Percentiles rank a stretch among this genome's conserved stretches.
Conservation (phyloP, 495 filamentous ascomycete species). For the Neurospora intermedia region DNA sequence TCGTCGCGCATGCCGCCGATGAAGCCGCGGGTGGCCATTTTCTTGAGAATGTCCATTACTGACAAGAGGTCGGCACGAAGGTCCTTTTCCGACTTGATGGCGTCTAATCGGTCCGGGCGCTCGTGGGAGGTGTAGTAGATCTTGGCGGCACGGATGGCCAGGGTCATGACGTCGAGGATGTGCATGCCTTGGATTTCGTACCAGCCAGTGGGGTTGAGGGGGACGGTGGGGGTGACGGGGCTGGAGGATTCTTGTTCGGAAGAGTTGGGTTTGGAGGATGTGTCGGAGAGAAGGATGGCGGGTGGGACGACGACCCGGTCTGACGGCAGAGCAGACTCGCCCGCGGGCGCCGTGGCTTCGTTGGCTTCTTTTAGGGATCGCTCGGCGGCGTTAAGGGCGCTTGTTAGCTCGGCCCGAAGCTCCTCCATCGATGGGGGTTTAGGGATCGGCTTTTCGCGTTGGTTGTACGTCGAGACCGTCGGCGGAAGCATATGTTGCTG, state of each 20-base stretch:
- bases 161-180: slow-evolving; percentile 80
- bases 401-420: slow-evolving; percentile 61
- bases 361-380: slow-evolving; percentile 48
- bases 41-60: slow-evolving; percentile 81
- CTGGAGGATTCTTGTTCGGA: not conserved
- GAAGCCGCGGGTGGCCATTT: slow-evolving; percentile 82
- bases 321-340: slow-evolving; percentile 1
- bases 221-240: not conserved
- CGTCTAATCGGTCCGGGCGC: slow-evolving; percentile 67
- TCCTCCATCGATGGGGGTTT: slow-evolving; percentile 74
- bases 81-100: slow-evolving; percentile 71
- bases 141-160: slow-evolving; percentile 88
- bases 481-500: slow-evolving; percentile 71
- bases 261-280: not conserved
- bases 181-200: slow-evolving; percentile 85
- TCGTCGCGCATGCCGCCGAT: slow-evolving; percentile 65
- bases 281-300: not conserved
- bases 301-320: slow-evolving; percentile 19
- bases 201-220: slow-evolving; percentile 40
- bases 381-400: slow-evolving; percentile 52
- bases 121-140: slow-evolving; percentile 89
- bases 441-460: slow-evolving; percentile 74
- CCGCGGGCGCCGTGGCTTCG: slow-evolving; percentile 18
- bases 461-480: slow-evolving; percentile 90
- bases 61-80: slow-evolving; percentile 71